phyloP scores from a whole-genome alignment of 345 rosid genomes.

The Cardamine occulta region DNA sequence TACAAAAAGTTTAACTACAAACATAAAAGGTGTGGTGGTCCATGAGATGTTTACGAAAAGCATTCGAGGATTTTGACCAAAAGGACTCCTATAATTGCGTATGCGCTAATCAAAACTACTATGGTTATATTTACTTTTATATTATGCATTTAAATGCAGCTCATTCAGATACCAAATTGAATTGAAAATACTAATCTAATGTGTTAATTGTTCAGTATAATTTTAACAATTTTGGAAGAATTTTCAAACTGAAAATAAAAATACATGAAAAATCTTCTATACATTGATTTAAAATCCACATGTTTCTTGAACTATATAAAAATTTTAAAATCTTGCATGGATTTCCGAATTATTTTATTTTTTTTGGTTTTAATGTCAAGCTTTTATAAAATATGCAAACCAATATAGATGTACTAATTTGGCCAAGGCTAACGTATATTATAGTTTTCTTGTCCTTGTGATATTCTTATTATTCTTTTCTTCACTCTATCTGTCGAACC shows the following conservation, averaged over 20 bases:
- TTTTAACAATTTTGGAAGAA: not conserved
- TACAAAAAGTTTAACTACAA: not conserved
- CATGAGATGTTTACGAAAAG: conserved; percentile 20
- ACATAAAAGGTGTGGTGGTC: conserved; percentile 29
- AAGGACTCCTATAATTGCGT: conserved; percentile 22
- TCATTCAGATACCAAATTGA: not conserved
- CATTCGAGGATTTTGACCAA: conserved; percentile 25
- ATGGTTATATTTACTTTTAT: not conserved
- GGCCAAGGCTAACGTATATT: conserved; percentile 15
- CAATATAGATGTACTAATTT: not conserved
- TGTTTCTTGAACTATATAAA: not conserved
- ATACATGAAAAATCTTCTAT: not conserved
- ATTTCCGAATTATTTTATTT: too few relatives aligned
- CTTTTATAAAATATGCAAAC: not conserved
- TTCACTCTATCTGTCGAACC: conserved; percentile 10
- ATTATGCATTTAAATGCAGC: not conserved
- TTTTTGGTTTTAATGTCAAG: too few relatives aligned
- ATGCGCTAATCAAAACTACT: conserved; percentile 20
- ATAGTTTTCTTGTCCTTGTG: conserved; percentile 23
- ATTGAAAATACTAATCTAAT: not conserved
- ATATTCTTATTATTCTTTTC: conserved; percentile 42
- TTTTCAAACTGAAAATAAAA: not conserved
- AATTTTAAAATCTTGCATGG: not conserved
- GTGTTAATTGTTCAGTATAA: not conserved
- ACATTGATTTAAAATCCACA: not conserved